Evolutionary conservation across 1,284 basidiomycete genomes (phyloP).

Genomic region (Trametes sp.): DNA sequence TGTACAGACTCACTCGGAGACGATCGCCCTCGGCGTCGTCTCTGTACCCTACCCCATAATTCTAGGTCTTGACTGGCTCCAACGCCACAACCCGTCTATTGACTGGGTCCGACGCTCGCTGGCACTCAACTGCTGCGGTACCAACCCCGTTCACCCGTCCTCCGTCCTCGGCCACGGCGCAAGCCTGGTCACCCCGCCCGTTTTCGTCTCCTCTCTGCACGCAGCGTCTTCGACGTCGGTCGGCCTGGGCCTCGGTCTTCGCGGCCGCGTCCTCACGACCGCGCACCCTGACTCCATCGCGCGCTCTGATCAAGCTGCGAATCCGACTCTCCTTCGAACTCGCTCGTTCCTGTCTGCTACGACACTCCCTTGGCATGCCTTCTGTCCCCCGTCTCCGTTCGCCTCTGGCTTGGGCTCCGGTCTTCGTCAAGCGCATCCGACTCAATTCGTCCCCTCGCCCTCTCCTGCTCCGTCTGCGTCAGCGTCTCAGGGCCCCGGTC

Average conservation of each 20-base stretch:
- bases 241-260: conserved; percentile 29
- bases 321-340: conserved; percentile 3
- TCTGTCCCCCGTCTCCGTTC: neutral
- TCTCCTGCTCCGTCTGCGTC: neutral
- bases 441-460: neutral
- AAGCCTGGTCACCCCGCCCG: conserved; percentile 22
- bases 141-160: conserved; percentile 32
- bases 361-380: conserved; percentile 14
- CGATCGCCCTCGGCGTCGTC: conserved; percentile 26
- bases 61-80: conserved; percentile 35
- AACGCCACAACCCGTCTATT: conserved; percentile 33
- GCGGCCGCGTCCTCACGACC: conserved; percentile 10
- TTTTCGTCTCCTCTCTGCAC: conserved; percentile 15
- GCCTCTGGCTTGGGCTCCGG: conserved; percentile 9
- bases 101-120: conserved; percentile 29
- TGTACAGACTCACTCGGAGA: conserved; percentile 33
- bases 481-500: neutral
- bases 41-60: conserved; percentile 32
- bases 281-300: conserved; percentile 6
- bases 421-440: conserved; percentile 1
- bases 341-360: conserved; percentile 17
- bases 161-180: conserved; percentile 40
- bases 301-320: conserved; percentile 20
- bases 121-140: conserved; percentile 40
- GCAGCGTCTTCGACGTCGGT: conserved; percentile 5